phyloP scores from a whole-genome alignment of 345 rosid species.

The Anacardium occidentale region DNA sequence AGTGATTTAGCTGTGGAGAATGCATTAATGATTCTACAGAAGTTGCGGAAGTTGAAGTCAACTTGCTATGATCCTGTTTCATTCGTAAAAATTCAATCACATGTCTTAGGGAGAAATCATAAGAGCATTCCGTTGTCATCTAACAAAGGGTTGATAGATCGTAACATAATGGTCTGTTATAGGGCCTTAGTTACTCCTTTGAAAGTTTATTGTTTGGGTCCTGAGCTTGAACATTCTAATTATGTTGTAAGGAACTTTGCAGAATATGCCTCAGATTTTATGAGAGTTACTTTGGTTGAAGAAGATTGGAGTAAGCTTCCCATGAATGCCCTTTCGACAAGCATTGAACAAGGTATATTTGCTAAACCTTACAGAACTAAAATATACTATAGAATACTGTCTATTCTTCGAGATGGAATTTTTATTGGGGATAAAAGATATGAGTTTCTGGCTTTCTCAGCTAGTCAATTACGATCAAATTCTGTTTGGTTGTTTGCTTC shows the following conservation, averaged over 20 bases:
- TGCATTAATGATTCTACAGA: constrained; percentile 56
- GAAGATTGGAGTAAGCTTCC: constrained; percentile 95
- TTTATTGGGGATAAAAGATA: constrained; percentile 65
- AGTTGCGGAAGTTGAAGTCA: constrained; percentile 60
- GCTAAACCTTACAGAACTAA: constrained; percentile 67
- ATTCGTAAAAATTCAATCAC: constrained; percentile 49
- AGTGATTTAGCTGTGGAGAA: constrained; percentile 39
- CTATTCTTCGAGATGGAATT: constrained; percentile 69
- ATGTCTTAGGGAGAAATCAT: constrained; percentile 35
- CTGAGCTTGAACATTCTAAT: constrained; percentile 86
- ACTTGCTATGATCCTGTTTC: constrained; percentile 63
- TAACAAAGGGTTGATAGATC: constrained; percentile 36
- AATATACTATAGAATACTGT: constrained; percentile 68
- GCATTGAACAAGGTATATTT: constrained; percentile 59
- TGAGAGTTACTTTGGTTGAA: constrained; percentile 87
- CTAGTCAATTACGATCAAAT: constrained; percentile 85
- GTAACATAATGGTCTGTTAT: constrained; percentile 72
- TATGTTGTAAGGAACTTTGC: constrained; percentile 82
- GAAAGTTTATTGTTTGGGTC: constrained; percentile 85
- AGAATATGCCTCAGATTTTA: constrained; percentile 70
- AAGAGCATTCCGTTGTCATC: constrained; percentile 40
- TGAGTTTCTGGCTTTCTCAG: constrained; percentile 92
- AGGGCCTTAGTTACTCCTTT: constrained; percentile 81
- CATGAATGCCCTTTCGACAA: constrained; percentile 60
- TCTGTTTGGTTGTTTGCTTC: constrained; percentile 98